Percentiles rank a stretch among this genome's conserved stretches.
These are phyloP conservation scores for Breynia disticha DNA, from an alignment of 441 rosid genomes.

Conservation along the genomic window DNA sequence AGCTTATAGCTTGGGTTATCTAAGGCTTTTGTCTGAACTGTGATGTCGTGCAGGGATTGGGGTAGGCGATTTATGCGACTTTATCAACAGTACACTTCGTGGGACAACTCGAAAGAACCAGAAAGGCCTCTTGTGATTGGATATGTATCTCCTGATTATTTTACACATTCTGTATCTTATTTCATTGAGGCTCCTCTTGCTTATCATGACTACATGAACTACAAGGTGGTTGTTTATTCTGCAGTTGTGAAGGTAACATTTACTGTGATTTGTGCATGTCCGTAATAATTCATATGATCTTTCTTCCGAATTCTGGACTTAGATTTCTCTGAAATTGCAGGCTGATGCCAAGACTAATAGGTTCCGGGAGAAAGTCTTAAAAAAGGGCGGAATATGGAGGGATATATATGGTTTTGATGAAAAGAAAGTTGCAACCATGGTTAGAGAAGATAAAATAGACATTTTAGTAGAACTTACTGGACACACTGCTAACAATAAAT, in stretches of 20 bases:
- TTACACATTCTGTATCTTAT: conserved; percentile 96
- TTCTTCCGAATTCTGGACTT: neutral
- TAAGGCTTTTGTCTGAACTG: conserved; percentile 11
- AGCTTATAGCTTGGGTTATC: no score
- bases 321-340: conserved; percentile 32
- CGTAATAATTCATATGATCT: no score
- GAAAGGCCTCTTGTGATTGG: conserved; percentile 83
- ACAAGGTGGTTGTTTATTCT: conserved; percentile 93
- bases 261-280: neutral
- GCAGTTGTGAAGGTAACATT: conserved; percentile 85
- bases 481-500: conserved; percentile 97
- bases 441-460: conserved; percentile 85
- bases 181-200: conserved; percentile 91
- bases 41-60: conserved; percentile 76
- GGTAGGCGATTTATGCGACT: conserved; percentile 87
- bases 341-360: conserved; percentile 95
- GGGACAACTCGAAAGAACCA: conserved; percentile 89
- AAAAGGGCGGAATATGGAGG: conserved; percentile 91
- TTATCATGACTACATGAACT: conserved; percentile 68
- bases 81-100: conserved; percentile 61
- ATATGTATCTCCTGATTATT: conserved; percentile 96
- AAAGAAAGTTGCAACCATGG: conserved; percentile 86
- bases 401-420: conserved; percentile 91
- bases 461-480: conserved; percentile 97
- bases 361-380: conserved; percentile 78